Percentiles rank a stretch among this genome's conserved stretches.
Conservation (phyloP, 345 rosid species). For the Linum lewisii region DNA sequence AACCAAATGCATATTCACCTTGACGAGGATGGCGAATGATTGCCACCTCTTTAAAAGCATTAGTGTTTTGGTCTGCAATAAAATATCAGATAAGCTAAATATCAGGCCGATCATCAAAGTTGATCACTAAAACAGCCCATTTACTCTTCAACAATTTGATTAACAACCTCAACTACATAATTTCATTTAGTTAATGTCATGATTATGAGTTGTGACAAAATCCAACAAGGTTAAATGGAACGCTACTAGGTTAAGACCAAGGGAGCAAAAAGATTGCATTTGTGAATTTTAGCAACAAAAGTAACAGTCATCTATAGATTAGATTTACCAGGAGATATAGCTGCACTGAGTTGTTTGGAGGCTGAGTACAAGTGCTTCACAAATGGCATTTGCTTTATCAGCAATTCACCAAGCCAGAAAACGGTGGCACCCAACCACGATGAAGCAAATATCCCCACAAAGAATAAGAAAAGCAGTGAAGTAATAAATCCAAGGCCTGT, state of each 20-base stretch:
- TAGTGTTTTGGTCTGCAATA: slow-evolving; percentile 60
- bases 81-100: neutral
- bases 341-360: slow-evolving; percentile 78
- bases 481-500: slow-evolving; percentile 83
- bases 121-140: too few species aligned
- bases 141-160: too few species aligned
- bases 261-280: too few species aligned
- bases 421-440: slow-evolving; percentile 80
- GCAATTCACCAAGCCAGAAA: slow-evolving; percentile 75
- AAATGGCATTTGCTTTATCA: slow-evolving; percentile 75
- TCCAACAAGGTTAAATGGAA: too few species aligned
- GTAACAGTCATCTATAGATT: neutral
- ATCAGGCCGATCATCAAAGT: slow-evolving; percentile 7
- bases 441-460: slow-evolving; percentile 73
- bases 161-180: too few species aligned
- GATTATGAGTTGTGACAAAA: too few species aligned
- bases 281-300: too few species aligned
- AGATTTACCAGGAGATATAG: slow-evolving; percentile 74
- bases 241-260: too few species aligned
- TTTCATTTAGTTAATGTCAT: too few species aligned
- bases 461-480: slow-evolving; percentile 57
- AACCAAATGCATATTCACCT: slow-evolving; percentile 89
- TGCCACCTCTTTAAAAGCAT: slow-evolving; percentile 79
- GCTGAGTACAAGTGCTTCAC: slow-evolving; percentile 69
- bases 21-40: slow-evolving; percentile 79